phyloP scores from a whole-genome alignment of 176 grass and related monocot genomes.

The Puccinellia tenuiflora region DNA sequence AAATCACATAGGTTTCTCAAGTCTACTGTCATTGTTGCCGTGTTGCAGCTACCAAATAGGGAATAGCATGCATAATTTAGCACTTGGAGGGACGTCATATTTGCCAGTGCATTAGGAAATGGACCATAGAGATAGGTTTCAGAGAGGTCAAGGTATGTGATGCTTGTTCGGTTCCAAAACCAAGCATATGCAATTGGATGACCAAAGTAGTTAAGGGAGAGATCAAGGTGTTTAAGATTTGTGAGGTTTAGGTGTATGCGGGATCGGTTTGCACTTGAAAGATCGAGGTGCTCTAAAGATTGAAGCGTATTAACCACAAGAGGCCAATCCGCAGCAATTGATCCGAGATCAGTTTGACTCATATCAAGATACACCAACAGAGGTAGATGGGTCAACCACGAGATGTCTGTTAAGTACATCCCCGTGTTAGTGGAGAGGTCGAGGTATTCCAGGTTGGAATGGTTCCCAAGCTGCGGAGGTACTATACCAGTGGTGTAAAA shows the following conservation, averaged over 20 bases:
- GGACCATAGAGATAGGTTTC: background rate
- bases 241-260: background rate
- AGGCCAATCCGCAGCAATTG: background rate
- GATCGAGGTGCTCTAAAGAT: background rate
- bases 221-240: background rate
- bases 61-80: background rate
- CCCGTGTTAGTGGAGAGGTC: rapidly evolving
- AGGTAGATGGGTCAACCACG: background rate
- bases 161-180: background rate
- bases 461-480: constrained; percentile 10
- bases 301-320: background rate
- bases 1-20: constrained; percentile 11
- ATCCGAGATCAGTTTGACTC: background rate
- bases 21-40: background rate
- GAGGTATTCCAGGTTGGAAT: background rate
- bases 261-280: background rate
- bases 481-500: background rate
- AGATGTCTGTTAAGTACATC: background rate
- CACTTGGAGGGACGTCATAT: background rate
- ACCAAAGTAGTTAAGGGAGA: background rate
- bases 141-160: background rate
- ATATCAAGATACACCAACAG: background rate
- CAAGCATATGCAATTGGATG: background rate
- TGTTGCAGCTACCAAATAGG: too few relatives aligned
- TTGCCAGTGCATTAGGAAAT: background rate